Base-by-base conservation (phyloP, 2,329 filamentous ascomycete species). In the Xylaria sp. region DNA sequence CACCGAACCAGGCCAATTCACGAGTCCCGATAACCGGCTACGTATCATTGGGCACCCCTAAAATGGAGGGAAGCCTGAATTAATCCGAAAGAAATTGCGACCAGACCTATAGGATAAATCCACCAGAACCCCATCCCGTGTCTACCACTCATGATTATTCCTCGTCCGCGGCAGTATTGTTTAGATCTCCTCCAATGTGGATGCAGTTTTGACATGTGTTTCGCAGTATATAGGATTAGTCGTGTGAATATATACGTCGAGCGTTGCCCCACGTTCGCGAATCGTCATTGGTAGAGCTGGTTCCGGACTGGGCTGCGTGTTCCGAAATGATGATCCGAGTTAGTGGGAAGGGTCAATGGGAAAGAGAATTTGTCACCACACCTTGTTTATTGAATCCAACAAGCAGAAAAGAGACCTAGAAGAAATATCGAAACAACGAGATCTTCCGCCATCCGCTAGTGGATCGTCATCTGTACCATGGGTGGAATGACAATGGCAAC, bases 41-140 rank as follows among this genome's bases (percentile, higher is more conserved):
- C 50, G 51, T 60, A 17, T 23, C 35, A 63, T 60, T 63, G 60
- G 60, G 2, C 12, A 5, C 17, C 1, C 17, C 9, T 3, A 25
- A 56, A 60, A 50, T 52, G 33, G 19, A 52, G 33, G 38, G 15
- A 59, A 45, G 33, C 1, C 42, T 25, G 17, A n/a, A 11, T 55
- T 31, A 38, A 52, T n/a, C 47, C 17, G 12, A 33, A 6, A 12
- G 33, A 63, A n/a, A 56, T 63, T 63, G 28, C 51, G n/a, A n/a
- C 31, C 60, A 31, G n/a, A 17, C 60, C 60, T 63, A 60, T 63
- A 11, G 60, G 51, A 4, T 63, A 63, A 63, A 51, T 60, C 14
- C 19, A 7, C 28, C 15, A 14, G 15, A 12, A 21, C 25, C n/a
- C 2, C 17, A 57, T 49, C 28, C 19, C 33, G n/a, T 25, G 43